Percentiles rank a stretch among this genome's conserved stretches.
Evolutionary conservation across 768 basidiomycete genomes (phyloP).

Genomic region (Strobilomyces dryophilus): DNA sequence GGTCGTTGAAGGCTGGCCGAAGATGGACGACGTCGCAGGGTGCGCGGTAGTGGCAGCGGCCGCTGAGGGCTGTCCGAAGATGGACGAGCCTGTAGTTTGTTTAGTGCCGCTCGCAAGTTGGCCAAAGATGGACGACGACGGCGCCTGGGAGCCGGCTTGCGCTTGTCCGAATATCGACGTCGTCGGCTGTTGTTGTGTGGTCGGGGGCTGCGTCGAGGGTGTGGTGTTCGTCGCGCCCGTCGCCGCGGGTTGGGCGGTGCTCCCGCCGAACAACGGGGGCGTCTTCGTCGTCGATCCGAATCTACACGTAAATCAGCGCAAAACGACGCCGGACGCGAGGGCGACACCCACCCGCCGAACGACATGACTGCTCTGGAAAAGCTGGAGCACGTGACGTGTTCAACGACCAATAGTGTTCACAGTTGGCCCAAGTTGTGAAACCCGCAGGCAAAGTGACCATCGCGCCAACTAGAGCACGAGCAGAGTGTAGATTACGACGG

Average conservation of each 20-base stretch:
- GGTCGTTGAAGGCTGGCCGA: conserved; percentile 3
- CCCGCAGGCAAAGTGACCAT: too few relatives aligned
- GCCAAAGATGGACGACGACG: conserved; percentile 28
- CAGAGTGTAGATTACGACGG: too few relatives aligned
- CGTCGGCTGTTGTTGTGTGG: conserved; percentile 20
- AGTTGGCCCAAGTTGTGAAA: too few relatives aligned
- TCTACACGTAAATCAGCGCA: conserved; percentile 13
- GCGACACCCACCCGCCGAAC: conserved; percentile 17
- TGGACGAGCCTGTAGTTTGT: background rate
- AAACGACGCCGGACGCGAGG: background rate
- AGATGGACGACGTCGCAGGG: conserved; percentile 4
- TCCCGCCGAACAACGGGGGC: conserved; percentile 24
- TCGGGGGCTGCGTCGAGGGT: conserved; percentile 14
- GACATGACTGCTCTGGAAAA: conserved; percentile 12
- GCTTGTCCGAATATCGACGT: conserved; percentile 34
- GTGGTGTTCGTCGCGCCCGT: conserved; percentile 11
- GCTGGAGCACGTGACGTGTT: conserved; percentile 10
- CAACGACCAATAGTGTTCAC: too few relatives aligned
- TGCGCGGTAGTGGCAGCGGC: conserved; percentile 1
- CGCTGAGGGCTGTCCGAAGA: conserved; percentile 12
- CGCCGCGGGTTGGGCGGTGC: conserved; percentile 24
- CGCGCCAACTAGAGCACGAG: too few relatives aligned
- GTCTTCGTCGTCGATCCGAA: conserved; percentile 40
- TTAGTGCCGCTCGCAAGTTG: conserved; percentile 8
- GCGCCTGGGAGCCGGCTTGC: conserved; percentile 8